phyloP scores from a whole-genome alignment of 345 rosid species.

The Cardamine resedifolia region DNA sequence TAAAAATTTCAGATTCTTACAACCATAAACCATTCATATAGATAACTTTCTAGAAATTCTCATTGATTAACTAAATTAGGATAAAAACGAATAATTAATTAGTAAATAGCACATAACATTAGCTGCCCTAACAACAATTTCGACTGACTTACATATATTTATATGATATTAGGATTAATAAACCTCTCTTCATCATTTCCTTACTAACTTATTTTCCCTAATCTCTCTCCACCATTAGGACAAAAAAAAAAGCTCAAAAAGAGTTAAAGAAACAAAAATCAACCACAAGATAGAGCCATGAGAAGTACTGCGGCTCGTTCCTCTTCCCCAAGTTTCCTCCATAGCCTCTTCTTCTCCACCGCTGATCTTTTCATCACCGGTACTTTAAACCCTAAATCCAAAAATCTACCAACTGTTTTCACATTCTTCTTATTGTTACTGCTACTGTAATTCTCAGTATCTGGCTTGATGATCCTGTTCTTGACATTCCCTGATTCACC shows the following conservation, averaged over 20 bases:
- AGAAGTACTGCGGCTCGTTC: conserved; percentile 89
- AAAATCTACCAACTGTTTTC: conserved; percentile 26
- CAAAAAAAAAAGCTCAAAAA: background rate
- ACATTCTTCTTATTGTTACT: conserved; percentile 19
- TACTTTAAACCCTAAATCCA: conserved; percentile 84
- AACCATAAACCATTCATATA: background rate
- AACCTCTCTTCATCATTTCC: conserved; percentile 21
- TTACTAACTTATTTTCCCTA: conserved; percentile 32
- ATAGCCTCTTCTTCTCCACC: conserved; percentile 57
- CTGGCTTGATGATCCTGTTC: conserved; percentile 67
- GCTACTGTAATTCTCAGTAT: background rate
- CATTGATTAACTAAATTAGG: background rate
- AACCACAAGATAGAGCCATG: conserved; percentile 85
- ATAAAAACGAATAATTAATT: background rate
- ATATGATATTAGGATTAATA: background rate
- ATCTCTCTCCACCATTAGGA: conserved; percentile 1
- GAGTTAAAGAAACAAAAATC: conserved; percentile 36
- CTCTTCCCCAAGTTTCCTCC: conserved; percentile 66
- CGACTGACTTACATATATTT: conserved; percentile 25
- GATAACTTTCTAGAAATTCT: background rate
- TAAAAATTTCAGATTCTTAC: background rate
- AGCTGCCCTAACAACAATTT: conserved; percentile 19
- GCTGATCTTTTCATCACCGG: conserved; percentile 61
- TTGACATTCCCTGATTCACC: conserved; percentile 43
- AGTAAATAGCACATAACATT: conserved; percentile 15